phyloP scores from a whole-genome alignment of 1,284 basidiomycete genomes.

The Irpex rosettiformis region DNA sequence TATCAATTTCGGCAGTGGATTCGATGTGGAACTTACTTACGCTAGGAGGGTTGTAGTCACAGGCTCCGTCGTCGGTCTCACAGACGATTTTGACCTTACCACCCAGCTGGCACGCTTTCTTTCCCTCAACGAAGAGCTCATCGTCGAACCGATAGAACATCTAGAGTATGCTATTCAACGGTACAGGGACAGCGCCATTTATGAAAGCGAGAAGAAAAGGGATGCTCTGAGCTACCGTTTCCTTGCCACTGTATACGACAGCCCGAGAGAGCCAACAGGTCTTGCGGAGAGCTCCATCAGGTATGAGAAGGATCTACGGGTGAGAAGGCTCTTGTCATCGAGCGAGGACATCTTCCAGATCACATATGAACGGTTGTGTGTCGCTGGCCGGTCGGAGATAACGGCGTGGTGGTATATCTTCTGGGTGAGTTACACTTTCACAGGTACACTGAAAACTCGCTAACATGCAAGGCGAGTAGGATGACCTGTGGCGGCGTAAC shows the following conservation, averaged over 20 bases:
- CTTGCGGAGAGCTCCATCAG: conserved; percentile 45
- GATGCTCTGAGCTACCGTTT: conserved; percentile 65
- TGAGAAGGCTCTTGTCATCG: conserved; percentile 50
- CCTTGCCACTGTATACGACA: conserved; percentile 60
- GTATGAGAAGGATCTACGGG: conserved; percentile 49
- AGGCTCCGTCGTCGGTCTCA: conserved; percentile 62
- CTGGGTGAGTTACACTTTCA: conserved; percentile 50
- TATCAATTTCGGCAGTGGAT: conserved; percentile 66
- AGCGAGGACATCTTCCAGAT: conserved; percentile 48
- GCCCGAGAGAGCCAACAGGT: conserved; percentile 41
- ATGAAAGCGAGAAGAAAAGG: conserved; percentile 54
- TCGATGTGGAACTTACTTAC: conserved; percentile 62
- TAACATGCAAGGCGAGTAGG: conserved; percentile 34
- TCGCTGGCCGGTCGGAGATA: conserved; percentile 49
- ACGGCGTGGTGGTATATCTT: conserved; percentile 83
- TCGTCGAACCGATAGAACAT: conserved; percentile 41
- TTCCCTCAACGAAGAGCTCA: conserved; percentile 52
- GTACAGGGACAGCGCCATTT: conserved; percentile 52
- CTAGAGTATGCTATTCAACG: conserved; percentile 47
- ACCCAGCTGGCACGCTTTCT: conserved; percentile 63
- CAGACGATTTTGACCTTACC: conserved; percentile 66
- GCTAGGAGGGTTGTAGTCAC: conserved; percentile 46
- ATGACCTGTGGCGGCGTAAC: conserved; percentile 73
- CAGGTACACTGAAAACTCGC: not conserved
- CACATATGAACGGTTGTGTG: conserved; percentile 56